Conservation (phyloP, 2,329 filamentous ascomycete genomes). For the Fusarium illudens region DNA sequence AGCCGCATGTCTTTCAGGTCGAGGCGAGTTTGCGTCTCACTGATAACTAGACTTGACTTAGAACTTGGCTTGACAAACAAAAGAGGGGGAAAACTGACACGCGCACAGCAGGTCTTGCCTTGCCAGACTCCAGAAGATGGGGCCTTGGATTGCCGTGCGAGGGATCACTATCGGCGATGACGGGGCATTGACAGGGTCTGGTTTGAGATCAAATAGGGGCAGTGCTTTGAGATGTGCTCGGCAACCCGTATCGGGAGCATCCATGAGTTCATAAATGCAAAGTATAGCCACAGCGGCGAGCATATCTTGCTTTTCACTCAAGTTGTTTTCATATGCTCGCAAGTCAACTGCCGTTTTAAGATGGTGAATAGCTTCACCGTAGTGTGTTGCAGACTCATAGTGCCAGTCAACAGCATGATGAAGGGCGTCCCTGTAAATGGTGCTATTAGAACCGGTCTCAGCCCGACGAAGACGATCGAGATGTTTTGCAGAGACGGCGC, state of each 20-base stretch:
- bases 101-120: conserved; percentile 35
- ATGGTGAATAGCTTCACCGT: conserved; percentile 31
- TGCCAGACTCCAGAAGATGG: conserved; percentile 38
- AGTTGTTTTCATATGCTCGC: conserved; percentile 52
- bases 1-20: conserved; percentile 69
- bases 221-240: conserved; percentile 71
- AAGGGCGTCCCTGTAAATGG: not conserved
- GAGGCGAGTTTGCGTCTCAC: conserved; percentile 42
- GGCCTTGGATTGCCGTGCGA: conserved; percentile 29
- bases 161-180: conserved; percentile 28
- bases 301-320: conserved; percentile 51
- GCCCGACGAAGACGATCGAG: conserved; percentile 6
- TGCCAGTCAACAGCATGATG: conserved; percentile 22
- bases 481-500: conserved; percentile 35
- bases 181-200: conserved; percentile 18
- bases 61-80: accelerated
- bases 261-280: conserved; percentile 74
- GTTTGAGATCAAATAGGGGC: conserved; percentile 64
- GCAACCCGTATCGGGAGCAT: conserved; percentile 70
- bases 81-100: not conserved
- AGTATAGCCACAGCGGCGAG: conserved; percentile 72
- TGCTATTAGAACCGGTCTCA: accelerated
- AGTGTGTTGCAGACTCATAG: conserved; percentile 35
- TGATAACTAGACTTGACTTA: conserved; percentile 17
- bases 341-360: conserved; percentile 27